Conservation (phyloP, 164 flowering plant species). For the Paratinospora sagittata region DNA sequence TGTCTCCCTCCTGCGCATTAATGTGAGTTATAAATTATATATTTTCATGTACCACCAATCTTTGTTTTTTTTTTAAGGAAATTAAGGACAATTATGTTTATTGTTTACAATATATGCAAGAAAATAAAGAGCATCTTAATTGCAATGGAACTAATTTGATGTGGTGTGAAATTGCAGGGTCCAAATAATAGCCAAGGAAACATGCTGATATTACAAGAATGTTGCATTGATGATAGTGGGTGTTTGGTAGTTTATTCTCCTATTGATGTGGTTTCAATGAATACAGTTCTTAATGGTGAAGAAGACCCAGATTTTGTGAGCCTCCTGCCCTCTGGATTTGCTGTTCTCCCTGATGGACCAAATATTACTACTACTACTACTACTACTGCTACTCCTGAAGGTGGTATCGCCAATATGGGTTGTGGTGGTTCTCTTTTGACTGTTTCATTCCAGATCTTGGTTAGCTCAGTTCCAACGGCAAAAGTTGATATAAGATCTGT, state of each 20-base stretch:
- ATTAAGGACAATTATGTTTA: too few relatives aligned
- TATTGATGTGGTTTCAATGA: conserved; percentile 80
- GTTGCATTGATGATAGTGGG: conserved; percentile 70
- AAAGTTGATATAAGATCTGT: conserved; percentile 80
- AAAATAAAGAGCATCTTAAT: too few relatives aligned
- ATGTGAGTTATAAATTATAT: conserved; percentile 38
- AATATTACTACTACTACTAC: too few relatives aligned
- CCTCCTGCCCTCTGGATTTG: conserved; percentile 91
- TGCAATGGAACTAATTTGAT: background rate
- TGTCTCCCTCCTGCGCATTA: conserved; percentile 75
- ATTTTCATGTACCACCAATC: too few relatives aligned
- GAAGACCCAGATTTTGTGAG: conserved; percentile 94
- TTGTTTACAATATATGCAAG: too few relatives aligned
- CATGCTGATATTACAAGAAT: conserved; percentile 95
- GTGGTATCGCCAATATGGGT: conserved; percentile 16
- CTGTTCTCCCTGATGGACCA: conserved; percentile 70
- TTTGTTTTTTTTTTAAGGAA: background rate
- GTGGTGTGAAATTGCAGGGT: conserved; percentile 37
- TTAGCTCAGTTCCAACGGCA: conserved; percentile 80
- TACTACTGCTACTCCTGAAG: background rate
- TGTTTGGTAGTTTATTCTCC: conserved; percentile 89
- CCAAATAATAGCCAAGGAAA: conserved; percentile 87
- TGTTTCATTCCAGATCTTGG: conserved; percentile 82
- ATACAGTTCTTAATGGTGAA: conserved; percentile 71
- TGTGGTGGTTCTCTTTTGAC: conserved; percentile 74